Evolutionary conservation across 139 green algal genomes (phyloP), one percentile per base, ranked within the genome.

Genomic region (Micromonas pusilla): DNA sequence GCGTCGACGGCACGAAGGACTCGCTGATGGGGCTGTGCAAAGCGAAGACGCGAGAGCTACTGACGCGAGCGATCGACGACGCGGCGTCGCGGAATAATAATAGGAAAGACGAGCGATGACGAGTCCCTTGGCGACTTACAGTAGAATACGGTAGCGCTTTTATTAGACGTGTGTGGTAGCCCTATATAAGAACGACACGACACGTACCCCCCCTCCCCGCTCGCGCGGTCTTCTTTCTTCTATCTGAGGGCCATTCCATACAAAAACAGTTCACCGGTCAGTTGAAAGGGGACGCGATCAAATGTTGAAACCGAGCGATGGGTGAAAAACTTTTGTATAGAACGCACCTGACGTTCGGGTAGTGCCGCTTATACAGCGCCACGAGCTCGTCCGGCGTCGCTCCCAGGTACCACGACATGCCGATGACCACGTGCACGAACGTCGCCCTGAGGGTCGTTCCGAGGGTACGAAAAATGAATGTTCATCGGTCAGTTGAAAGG

Each of bases 381-480:
- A 33, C 1, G 1, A 81, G 2, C 20, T 26, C 13, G 23, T 64
- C 64, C 3, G 32, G 37, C 16, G 34, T 37, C 16, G 37, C 63
- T 23, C 66, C 66, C 2, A 76, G 34, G 25, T 64, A 30, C 76
- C 76, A 81, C 1, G 26, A 21, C 1, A 78, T 70, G n/a, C 39
- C 76, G 28, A 81, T 75, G 9, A 66, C 16, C 26, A 77, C 19
- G 45, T 81, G 76, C 30, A 77, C 52, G 38, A 54, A 62, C 21
- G 76, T 81, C 21, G 76, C 66, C 20, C 38, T 75, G 6, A 81
- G 20, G 30, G 80, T 77, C 31, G 70, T 70, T 4, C 74, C 45
- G n/a, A n/a, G n/a, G n/a, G n/a, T n/a, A n/a, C n/a, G n/a, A n/a
- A n/a, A n/a, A n/a, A n/a, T n/a, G n/a, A n/a, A n/a, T n/a, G n/a